A percentile compares a stretch with the other conserved stretches of the same genome.
These are phyloP conservation scores for Papiliotrema laurentii DNA, from an alignment of 1,284 basidiomycete species.

Conservation along the genomic window DNA sequence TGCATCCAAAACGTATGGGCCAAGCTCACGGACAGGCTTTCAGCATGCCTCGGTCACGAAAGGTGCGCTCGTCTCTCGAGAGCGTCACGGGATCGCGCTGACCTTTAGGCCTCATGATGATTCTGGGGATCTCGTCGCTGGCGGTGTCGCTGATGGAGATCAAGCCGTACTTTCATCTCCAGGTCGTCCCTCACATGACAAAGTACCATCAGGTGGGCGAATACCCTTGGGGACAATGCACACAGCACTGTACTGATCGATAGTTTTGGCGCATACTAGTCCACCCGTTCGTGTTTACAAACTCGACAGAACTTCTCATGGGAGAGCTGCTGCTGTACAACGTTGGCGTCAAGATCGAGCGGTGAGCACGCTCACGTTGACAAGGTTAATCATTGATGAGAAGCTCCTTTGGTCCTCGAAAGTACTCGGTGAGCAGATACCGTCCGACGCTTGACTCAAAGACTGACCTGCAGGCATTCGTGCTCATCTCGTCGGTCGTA, in stretches of 20 bases:
- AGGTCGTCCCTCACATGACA: slow-evolving; percentile 50
- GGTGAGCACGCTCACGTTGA: slow-evolving; percentile 38
- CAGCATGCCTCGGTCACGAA: slow-evolving; percentile 44
- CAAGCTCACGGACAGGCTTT: too few species aligned
- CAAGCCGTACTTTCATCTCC: slow-evolving; percentile 81
- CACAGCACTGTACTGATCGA: not conserved
- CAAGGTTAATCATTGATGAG: slow-evolving; percentile 1
- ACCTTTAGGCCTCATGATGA: slow-evolving; percentile 69
- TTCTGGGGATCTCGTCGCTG: slow-evolving; percentile 64
- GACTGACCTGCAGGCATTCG: slow-evolving; percentile 60
- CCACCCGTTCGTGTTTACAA: slow-evolving; percentile 74
- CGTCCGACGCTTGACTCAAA: not conserved
- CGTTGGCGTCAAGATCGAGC: slow-evolving; percentile 67
- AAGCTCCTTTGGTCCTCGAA: slow-evolving; percentile 71
- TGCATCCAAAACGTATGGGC: too few species aligned
- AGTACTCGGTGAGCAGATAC: slow-evolving; percentile 68
- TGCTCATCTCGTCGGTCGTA: slow-evolving; percentile 60
- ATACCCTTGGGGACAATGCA: not conserved
- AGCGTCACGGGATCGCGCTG: not conserved
- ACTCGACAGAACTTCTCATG: slow-evolving; percentile 77
- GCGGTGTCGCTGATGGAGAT: slow-evolving; percentile 71
- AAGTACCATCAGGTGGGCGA: slow-evolving; percentile 48
- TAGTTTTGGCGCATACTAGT: slow-evolving; percentile 79
- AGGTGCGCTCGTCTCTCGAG: slow-evolving; percentile 18
- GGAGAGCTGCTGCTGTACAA: slow-evolving; percentile 71